Evolutionary conservation across 768 basidiomycete genomes (phyloP).

Genomic region (Termitomyces sp.): DNA sequence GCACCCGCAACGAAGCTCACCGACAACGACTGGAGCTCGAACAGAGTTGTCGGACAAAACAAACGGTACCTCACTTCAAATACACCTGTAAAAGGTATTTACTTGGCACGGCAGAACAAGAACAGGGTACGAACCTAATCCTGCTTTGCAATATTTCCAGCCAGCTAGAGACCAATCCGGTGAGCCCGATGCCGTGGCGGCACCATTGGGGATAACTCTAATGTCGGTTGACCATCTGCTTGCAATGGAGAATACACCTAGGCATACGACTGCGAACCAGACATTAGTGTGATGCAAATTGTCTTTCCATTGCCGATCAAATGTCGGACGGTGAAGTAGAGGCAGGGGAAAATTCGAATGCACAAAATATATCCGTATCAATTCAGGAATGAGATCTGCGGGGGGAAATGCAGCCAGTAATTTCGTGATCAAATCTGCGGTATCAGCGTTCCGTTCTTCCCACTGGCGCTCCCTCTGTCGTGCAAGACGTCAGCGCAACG

Average conservation of each 20-base stretch:
- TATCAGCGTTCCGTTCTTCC: constrained; percentile 37
- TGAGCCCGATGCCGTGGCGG: constrained; percentile 19
- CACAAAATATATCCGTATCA: constrained; percentile 68
- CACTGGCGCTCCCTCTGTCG: constrained; percentile 54
- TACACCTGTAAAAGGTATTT: constrained; percentile 31
- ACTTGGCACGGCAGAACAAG: background rate
- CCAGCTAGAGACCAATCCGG: constrained; percentile 50
- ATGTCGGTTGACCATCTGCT: constrained; percentile 61
- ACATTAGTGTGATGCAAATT: constrained; percentile 47
- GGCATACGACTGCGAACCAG: constrained; percentile 57
- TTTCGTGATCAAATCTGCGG: constrained; percentile 23
- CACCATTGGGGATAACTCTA: constrained; percentile 39
- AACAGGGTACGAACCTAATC: constrained; percentile 34
- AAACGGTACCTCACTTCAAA: constrained; percentile 44
- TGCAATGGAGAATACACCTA: constrained; percentile 64
- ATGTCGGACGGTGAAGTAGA: constrained; percentile 66
- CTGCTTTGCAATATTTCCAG: constrained; percentile 52
- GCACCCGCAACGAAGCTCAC: constrained; percentile 21
- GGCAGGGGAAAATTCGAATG: constrained; percentile 56
- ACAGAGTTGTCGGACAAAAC: constrained; percentile 50
- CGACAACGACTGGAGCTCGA: constrained; percentile 57
- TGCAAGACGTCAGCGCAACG: background rate
- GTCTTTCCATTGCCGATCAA: constrained; percentile 54
- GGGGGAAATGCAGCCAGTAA: constrained; percentile 54
- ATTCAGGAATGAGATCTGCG: constrained; percentile 43